Evolutionary conservation across 2,329 filamentous ascomycete species (phyloP), one percentile per base, ranked within the genome.

Genomic region (Ceratocystis papillata): DNA sequence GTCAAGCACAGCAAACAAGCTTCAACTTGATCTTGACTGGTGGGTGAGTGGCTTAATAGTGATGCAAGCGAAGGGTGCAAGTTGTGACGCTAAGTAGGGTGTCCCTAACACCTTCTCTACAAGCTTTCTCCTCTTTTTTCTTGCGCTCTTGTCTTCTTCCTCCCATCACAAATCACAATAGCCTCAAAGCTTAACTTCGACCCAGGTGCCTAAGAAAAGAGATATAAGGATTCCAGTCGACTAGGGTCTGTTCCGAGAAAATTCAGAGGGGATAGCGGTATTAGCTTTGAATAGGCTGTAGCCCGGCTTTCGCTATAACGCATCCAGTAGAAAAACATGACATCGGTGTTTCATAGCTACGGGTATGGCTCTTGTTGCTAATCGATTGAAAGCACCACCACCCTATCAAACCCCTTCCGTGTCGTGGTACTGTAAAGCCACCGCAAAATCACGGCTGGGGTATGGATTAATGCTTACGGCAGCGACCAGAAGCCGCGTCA

Each of bases 161-260:
- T 30, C 53, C 15, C 12, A 15, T 30, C 7, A 53, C 20, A 25
- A 53, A 25, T 53, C 48, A 53, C 0, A 53, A 53, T 53, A 59
- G 55, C 55, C 55, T 59, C 55, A 59, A 59, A 59, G 55, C 55
- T 59, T 59, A 37, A 41, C 55, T 37, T 59, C 55, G 15, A 33
- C 55, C n/a, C 17, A 17, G 12, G 22, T 30, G 48, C 53, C 53
- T 33, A 28, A 17, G 6, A 25, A 25, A 53, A 25, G 3, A 53
- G 22, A 15, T 25, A 25, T 28, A 25, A 53, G 48, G 48, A 53
- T 53, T 37, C 53, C 28, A 30, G 53, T 15, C 5, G 53, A 59
- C 53, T 33, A 37, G 28, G 25, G 17, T 59, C 28, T 20, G 55
- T 59, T 59, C 55, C 28, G 55, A 59, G 28, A 59, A 20, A 8